Evolutionary conservation across 1,139 yeast genomes (phyloP), one percentile per base, ranked within the genome.

Genomic region (Taiozyma sp.): DNA sequence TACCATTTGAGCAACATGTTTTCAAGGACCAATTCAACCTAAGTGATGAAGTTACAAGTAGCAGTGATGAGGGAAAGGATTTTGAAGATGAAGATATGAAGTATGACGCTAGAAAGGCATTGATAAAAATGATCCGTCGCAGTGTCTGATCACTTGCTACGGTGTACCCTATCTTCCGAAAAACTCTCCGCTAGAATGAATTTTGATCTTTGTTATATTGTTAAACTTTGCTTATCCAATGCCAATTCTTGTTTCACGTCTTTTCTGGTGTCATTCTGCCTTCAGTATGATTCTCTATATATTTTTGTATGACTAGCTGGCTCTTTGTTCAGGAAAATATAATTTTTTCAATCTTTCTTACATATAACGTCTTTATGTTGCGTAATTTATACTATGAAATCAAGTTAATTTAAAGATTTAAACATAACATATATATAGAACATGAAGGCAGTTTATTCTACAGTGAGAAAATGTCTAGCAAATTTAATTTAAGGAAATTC

Each of bases 51-150:
- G 43, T 22, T 19, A 47, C 38, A 4, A 47, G 45, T 19, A 19
- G 16, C 8, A 46, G 48, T 16, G 52, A 51, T 36, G 52, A 52
- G 13, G 48, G 43, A 16, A 48, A 24, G 22, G 49, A 48, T 24
- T 28, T 45, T n/a, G 55, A 52, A 12, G 56, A 53, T 43, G 62
- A 58, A 5, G 48, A 39, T 24, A 43, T 47, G 42, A 54, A 46
- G 22, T 54, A 44, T 48, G 65, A 62, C 52, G 65, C 65, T 4
- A 62, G 65, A 59, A 59, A 49, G 14, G 65, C 65, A 4, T 48
- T 62, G 51, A 55, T 62, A 24, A 60, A 58, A 46, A 56, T 60
- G 58, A 52, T 62, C 34, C 61, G 65, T 49, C 61, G 60, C n/a
- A 59, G 62, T 45, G 53, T 57, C 16, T 60, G 48, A 54, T 32